Conservation (phyloP, 2,329 filamentous ascomycete species). For the Stachybotrys echinatus region DNA sequence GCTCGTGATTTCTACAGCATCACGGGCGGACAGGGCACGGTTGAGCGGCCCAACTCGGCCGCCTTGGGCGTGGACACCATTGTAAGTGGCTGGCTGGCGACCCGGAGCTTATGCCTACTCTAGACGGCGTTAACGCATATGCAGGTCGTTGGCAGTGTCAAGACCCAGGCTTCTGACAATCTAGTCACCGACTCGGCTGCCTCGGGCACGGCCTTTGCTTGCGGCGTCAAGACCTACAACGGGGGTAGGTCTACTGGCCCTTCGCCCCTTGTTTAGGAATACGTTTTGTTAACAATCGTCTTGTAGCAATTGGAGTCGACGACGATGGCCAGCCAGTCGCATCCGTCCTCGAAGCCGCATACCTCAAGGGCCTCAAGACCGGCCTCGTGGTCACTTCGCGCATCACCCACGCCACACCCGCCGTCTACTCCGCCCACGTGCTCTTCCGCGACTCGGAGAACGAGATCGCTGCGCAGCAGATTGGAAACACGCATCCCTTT, state of each 20-base stretch:
- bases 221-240: constrained; percentile 17
- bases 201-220: constrained; percentile 13
- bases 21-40: constrained; percentile 9
- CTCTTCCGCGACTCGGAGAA: constrained; percentile 16
- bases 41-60: constrained; percentile 9
- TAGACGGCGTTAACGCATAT: neutral
- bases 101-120: too few relatives aligned
- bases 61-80: constrained; percentile 14
- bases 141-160: constrained; percentile 4
- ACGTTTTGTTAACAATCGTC: neutral
- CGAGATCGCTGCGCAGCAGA: constrained; percentile 17
- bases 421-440: constrained; percentile 14
- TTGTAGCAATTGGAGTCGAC: constrained; percentile 12
- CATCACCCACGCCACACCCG: constrained; percentile 18
- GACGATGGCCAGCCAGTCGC: constrained; percentile 14
- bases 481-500: constrained; percentile 14
- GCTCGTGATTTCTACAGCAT: constrained; percentile 16
- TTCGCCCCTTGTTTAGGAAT: neutral
- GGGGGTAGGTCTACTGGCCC: constrained; percentile 7
- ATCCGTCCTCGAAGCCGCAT: constrained; percentile 17
- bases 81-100: constrained; percentile 8
- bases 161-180: constrained; percentile 12
- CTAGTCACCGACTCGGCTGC: constrained; percentile 17
- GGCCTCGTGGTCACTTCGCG: constrained; percentile 15
- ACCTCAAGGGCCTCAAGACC: constrained; percentile 15